Evolutionary conservation across 2,329 filamentous ascomycete genomes (phyloP), one percentile per base, ranked within the genome.

Genomic region (Fusarium denticulatum): DNA sequence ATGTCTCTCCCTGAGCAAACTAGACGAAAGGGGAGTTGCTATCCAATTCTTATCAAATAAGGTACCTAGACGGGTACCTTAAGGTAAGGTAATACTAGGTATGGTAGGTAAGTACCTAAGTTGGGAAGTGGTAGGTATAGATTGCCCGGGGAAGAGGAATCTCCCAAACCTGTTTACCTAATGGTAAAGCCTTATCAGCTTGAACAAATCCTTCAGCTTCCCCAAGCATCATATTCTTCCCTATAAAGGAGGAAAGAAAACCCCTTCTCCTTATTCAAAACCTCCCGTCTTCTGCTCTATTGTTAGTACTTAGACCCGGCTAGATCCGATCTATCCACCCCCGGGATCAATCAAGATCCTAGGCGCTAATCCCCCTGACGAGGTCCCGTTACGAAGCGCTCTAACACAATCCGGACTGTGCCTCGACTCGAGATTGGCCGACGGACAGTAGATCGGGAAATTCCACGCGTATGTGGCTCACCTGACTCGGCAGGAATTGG

Each of bases 301-400:
- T 59, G 26, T 39, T 39, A 26, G 42, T 26, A 46, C 26, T 30
- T 56, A 55, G 47, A 56, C 55, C 43, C 65, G 55, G 49, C 53
- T 56, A 47, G 36, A 46, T 34, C 55, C 43, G 46, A 36, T 24
- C 45, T 40, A 40, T 36, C 65, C 56, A 66, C 55, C 37, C 45
- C 59, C 56, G 22, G 42, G 60, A 69, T 34, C 37, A 50, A 56
- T 32, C 55, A 26, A 66, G 43, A 70, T 53, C 53, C 52, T 62
- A 39, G 22, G 43, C 60, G 26, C 64, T 60, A 53, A 42, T 13
- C 37, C 50, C 39, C 64, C 46, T 36, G 30, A 39, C 50, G 37
- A 37, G 8, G 24, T 36, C 18, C 22, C 28, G n/a, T 56, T 45
- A 32, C 22, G 26, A 40, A 42, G 20, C 52, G 26, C 50, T 39